phyloP scores from a whole-genome alignment of 441 rosid genomes.

The Corymbia citriodora region DNA sequence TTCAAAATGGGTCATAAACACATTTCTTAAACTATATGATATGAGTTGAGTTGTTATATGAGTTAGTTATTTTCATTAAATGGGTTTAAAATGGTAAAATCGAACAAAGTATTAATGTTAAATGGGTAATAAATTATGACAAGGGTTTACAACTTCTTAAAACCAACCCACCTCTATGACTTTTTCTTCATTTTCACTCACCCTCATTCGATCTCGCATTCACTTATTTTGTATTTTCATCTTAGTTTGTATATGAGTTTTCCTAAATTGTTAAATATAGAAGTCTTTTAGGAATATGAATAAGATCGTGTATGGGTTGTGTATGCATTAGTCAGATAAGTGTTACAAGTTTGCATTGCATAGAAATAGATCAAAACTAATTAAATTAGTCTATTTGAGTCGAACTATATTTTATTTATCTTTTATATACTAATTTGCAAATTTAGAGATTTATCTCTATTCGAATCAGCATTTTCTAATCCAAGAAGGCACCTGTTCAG shows the following conservation, averaged over 20 bases:
- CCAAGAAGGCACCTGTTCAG: not conserved
- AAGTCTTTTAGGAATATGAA: accelerated
- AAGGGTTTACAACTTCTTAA: too few species aligned
- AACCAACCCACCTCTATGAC: accelerated
- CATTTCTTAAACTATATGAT: accelerated
- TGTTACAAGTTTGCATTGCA: too few species aligned
- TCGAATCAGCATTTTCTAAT: not conserved
- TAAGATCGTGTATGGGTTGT: too few species aligned
- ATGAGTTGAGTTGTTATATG: not conserved
- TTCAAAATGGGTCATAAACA: not conserved
- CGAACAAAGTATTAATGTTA: too few species aligned
- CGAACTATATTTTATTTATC: accelerated
- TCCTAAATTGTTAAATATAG: accelerated
- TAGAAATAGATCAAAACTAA: accelerated
- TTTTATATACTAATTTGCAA: not conserved
- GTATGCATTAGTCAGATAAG: accelerated
- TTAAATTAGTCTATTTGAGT: not conserved
- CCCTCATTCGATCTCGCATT: accelerated
- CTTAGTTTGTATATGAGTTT: accelerated
- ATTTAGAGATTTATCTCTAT: not conserved
- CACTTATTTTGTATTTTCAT: accelerated
- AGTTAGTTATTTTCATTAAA: accelerated
- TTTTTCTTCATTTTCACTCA: accelerated
- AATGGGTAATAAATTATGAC: too few species aligned
- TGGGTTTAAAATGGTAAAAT: accelerated